phyloP scores from a whole-genome alignment of 1,284 basidiomycete species.

The Golubevia sp. region DNA sequence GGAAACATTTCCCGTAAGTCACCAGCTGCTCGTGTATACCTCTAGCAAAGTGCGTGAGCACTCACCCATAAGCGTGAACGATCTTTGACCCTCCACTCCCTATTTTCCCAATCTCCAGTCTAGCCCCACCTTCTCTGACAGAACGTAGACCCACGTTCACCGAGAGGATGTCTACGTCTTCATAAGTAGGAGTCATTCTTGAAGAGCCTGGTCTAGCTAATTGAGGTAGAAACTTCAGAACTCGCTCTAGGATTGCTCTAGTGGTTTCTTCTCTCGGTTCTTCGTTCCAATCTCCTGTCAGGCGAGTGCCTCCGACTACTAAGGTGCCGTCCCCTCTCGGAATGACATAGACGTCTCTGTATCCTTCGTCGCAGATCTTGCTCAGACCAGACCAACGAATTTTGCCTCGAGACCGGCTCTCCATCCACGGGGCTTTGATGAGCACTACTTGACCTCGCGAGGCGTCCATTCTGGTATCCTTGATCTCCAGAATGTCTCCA shows the following conservation, averaged over 20 bases:
- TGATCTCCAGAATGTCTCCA: conserved; percentile 17
- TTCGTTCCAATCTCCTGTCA: conserved; percentile 25
- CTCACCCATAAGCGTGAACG: background rate
- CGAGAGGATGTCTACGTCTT: conserved; percentile 27
- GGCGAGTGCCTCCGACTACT: conserved; percentile 42
- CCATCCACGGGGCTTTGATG: conserved; percentile 40
- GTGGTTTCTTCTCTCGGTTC: conserved; percentile 25
- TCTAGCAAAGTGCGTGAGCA: no score
- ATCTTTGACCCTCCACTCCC: background rate
- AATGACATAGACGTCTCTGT: conserved; percentile 37
- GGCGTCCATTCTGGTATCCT: conserved; percentile 22
- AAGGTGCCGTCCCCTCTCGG: conserved; percentile 41
- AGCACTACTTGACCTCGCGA: conserved; percentile 46
- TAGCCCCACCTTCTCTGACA: conserved; percentile 24
- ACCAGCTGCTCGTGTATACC: no score
- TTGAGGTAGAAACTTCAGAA: conserved; percentile 20
- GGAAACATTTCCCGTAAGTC: background rate
- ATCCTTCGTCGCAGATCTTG: conserved; percentile 18
- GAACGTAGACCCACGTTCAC: conserved; percentile 43
- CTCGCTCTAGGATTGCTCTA: conserved; percentile 25
- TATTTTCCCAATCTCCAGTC: conserved; percentile 17
- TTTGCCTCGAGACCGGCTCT: no score
- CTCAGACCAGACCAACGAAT: background rate
- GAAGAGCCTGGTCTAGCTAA: conserved; percentile 11
- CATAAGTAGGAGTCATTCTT: no score